Conservation (phyloP, 2,329 filamentous ascomycete species). For the Colletotrichum liaoningense region DNA sequence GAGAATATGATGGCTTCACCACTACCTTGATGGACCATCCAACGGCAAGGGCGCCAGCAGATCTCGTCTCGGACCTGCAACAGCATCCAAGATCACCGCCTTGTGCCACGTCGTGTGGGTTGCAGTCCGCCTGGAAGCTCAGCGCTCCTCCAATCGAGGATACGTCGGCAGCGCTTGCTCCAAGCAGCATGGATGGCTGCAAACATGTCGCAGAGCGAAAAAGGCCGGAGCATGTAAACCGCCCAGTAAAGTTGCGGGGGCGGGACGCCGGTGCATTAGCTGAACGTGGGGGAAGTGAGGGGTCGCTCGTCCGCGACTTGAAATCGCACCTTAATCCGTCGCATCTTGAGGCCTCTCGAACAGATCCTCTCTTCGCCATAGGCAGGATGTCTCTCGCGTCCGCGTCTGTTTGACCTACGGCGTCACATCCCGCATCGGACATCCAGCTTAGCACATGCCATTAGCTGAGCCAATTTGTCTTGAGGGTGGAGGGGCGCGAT, state of each 20-base stretch:
- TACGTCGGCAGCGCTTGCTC: conserved; percentile 16
- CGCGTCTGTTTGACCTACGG: conserved; percentile 1
- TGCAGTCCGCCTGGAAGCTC: not conserved
- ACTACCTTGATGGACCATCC: not conserved
- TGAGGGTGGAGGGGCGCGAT: not conserved
- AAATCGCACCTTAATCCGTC: conserved; percentile 29
- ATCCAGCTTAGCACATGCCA: conserved; percentile 23
- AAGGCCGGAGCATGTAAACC: not conserved
- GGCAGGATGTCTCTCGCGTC: conserved; percentile 1
- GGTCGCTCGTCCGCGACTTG: conserved; percentile 30
- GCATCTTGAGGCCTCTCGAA: conserved; percentile 26
- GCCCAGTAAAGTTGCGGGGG: conserved; percentile 21
- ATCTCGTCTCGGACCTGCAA: not conserved
- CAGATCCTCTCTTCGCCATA: conserved; percentile 11
- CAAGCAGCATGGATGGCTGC: conserved; percentile 13
- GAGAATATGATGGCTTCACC: not conserved
- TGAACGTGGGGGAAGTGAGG: conserved; percentile 47
- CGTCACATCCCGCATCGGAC: conserved; percentile 4
- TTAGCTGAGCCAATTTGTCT: conserved; percentile 7
- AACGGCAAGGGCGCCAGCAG: not conserved
- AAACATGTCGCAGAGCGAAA: conserved; percentile 9
- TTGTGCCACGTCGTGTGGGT: not conserved
- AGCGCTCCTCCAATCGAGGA: conserved; percentile 8
- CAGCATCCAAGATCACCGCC: not conserved
- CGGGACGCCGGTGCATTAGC: conserved; percentile 40